Conservation (phyloP, 2,329 filamentous ascomycete species). For the Aureobasidium melanogenum region DNA sequence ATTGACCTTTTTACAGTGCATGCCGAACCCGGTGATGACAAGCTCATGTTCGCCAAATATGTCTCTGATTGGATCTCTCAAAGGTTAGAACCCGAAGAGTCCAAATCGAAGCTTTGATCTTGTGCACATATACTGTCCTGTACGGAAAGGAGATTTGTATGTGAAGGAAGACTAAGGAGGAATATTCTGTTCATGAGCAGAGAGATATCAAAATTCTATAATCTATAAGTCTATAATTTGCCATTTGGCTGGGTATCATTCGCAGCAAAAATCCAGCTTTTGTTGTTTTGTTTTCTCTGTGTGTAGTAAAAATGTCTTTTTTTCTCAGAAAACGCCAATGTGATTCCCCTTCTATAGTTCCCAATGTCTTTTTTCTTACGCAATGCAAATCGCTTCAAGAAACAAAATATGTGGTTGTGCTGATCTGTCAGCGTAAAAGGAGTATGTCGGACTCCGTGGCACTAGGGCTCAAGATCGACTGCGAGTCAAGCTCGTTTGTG, state of each 20-base stretch:
- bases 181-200: not conserved
- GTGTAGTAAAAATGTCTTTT: not conserved
- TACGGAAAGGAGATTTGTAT: not conserved
- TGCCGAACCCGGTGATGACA: conserved; percentile 28
- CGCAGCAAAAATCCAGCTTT: not conserved
- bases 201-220: not conserved
- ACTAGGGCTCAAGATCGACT: not conserved
- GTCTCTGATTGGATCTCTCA: conserved; percentile 27
- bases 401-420: not conserved
- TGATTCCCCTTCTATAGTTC: not conserved
- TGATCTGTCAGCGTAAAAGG: not conserved
- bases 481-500: not conserved
- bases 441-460: not conserved
- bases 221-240: not conserved
- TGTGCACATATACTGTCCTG: not conserved
- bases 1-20: conserved; percentile 20
- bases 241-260: not conserved
- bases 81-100: not conserved
- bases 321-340: not conserved
- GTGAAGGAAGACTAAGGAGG: not conserved
- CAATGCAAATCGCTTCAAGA: not conserved
- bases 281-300: not conserved
- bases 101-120: not conserved
- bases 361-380: not conserved
- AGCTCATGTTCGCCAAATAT: conserved; percentile 24